Evolutionary conservation across 495 filamentous ascomycete species (phyloP).

Genomic region (Pyronema domesticum): DNA sequence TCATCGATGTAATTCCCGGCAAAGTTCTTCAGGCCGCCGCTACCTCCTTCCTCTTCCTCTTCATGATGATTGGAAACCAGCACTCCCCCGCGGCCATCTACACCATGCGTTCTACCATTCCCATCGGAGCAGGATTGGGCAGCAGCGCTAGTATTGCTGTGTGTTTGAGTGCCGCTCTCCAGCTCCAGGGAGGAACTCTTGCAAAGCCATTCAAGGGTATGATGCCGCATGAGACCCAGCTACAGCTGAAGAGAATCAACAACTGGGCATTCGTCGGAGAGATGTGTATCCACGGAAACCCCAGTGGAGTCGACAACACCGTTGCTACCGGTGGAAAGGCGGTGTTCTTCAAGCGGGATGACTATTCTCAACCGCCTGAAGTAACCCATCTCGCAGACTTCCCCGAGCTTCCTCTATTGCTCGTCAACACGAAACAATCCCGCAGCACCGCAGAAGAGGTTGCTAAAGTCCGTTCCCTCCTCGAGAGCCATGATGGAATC

Average conservation of each 20-base stretch:
- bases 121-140: conserved; percentile 78
- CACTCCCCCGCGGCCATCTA: conserved; percentile 67
- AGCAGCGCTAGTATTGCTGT: conserved; percentile 86
- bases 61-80: conserved; percentile 65
- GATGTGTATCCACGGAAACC: conserved; percentile 91
- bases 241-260: conserved; percentile 86
- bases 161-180: conserved; percentile 68
- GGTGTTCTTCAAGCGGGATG: conserved; percentile 66
- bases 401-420: conserved; percentile 71
- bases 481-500: conserved; percentile 47
- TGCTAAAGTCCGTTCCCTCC: conserved; percentile 61
- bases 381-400: conserved; percentile 71
- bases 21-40: conserved; percentile 70
- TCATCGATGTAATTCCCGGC: conserved; percentile 54
- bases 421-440: conserved; percentile 70
- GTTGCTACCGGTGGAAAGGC: conserved; percentile 83
- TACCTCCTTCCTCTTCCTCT: conserved; percentile 77
- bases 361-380: conserved; percentile 56
- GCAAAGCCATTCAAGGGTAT: conserved; percentile 81
- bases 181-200: conserved; percentile 73
- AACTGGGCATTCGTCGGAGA: conserved; percentile 94
- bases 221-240: conserved; percentile 54
- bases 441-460: conserved; percentile 73
- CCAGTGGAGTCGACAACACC: conserved; percentile 95
- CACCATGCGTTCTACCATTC: conserved; percentile 83